Conservation (phyloP, 1,284 basidiomycete genomes). For the Leccinum angustisporum region DNA sequence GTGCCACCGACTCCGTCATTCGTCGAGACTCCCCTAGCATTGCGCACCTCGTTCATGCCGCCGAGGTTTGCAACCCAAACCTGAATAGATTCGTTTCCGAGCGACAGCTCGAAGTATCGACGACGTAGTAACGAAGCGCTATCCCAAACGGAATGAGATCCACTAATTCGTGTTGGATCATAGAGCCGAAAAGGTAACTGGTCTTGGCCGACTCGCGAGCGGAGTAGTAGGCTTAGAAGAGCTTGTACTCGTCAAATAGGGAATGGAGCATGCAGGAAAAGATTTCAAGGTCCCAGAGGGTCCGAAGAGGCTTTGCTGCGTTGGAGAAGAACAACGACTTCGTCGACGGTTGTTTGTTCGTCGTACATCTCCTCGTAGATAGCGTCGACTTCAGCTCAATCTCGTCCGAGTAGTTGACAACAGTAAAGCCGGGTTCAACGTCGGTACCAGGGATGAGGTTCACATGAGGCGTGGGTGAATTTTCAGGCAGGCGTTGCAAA, state of each 20-base stretch:
- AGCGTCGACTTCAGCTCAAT: conserved; percentile 92
- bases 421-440: conserved; percentile 88
- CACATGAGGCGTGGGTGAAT: conserved; percentile 93
- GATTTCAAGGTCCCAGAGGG: conserved; percentile 85
- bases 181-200: conserved; percentile 70
- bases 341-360: conserved; percentile 90
- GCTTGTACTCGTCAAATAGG: conserved; percentile 99
- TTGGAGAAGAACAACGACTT: conserved; percentile 87
- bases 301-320: conserved; percentile 83
- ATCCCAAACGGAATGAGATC: conserved; percentile 77
- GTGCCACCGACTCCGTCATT: too few relatives aligned
- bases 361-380: conserved; percentile 99
- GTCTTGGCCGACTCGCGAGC: conserved; percentile 85
- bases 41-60: too few relatives aligned
- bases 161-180: conserved; percentile 93
- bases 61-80: too few relatives aligned
- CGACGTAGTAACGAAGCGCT: too few relatives aligned
- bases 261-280: conserved; percentile 99
- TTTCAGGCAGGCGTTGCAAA: conserved; percentile 92
- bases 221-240: conserved; percentile 96
- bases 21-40: too few relatives aligned
- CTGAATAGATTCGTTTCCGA: too few relatives aligned
- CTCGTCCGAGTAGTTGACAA: conserved; percentile 85
- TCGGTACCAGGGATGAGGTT: conserved; percentile 89
- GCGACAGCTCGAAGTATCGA: too few relatives aligned